These are phyloP conservation scores for Colletotrichum trifolii DNA, from an alignment of 2,329 filamentous ascomycete genomes.

Conservation along the genomic window DNA sequence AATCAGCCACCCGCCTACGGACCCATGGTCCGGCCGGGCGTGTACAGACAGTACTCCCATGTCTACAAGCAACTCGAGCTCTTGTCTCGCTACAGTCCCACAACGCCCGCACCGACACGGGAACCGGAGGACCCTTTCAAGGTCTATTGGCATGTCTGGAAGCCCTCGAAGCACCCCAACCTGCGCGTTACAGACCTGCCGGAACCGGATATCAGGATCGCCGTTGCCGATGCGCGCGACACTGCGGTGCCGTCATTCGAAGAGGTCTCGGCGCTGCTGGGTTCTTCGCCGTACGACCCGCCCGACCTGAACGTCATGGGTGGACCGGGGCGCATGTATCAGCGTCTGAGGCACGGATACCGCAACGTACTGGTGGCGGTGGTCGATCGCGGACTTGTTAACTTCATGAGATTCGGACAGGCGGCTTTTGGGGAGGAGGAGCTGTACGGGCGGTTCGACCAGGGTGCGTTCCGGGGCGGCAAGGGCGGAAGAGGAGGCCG, in stretches of 20 bases:
- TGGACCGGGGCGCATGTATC: conserved; percentile 70
- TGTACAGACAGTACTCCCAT: conserved; percentile 73
- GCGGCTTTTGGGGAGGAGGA: conserved; percentile 81
- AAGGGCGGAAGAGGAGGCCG: conserved; percentile 52
- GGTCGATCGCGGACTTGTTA: conserved; percentile 90
- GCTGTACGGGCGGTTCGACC: conserved; percentile 71
- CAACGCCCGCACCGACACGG: conserved; percentile 41
- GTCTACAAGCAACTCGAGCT: conserved; percentile 83
- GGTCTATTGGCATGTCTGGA: conserved; percentile 86
- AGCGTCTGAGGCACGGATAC: conserved; percentile 84
- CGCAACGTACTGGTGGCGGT: conserved; percentile 87
- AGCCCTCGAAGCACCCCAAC: conserved; percentile 65
- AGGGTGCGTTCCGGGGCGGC: conserved; percentile 49
- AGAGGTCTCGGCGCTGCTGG: conserved; percentile 77
- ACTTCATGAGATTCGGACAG: conserved; percentile 85
- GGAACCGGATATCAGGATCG: conserved; percentile 84
- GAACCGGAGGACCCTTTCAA: conserved; percentile 68
- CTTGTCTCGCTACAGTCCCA: conserved; percentile 76
- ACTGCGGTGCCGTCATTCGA: conserved; percentile 78
- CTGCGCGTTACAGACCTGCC: conserved; percentile 86
- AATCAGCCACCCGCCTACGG: conserved; percentile 54
- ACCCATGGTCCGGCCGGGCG: conserved; percentile 70
- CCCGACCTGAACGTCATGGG: conserved; percentile 51
- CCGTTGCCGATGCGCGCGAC: conserved; percentile 80
- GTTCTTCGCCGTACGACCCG: conserved; percentile 77